Evolutionary conservation across 192 early-diverging fungal species (phyloP).

Genomic region (Backusella psychrophila): DNA sequence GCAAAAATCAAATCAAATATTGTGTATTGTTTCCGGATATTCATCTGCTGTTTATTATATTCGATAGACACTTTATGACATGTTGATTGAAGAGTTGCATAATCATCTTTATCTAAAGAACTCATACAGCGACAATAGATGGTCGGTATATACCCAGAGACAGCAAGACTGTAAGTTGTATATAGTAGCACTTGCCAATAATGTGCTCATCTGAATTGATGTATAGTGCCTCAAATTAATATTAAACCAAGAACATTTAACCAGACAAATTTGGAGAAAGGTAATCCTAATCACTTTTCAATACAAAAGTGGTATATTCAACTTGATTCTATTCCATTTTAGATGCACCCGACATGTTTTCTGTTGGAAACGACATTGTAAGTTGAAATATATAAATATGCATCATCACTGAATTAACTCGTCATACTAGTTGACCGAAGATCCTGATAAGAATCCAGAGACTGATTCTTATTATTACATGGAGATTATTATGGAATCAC

Average conservation of each 20-base stretch:
- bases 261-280: neutral
- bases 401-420: too few species aligned
- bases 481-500: slow-evolving; percentile 72
- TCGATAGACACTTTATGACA: slow-evolving; percentile 51
- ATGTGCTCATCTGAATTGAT: too few species aligned
- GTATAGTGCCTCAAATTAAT: slow-evolving; percentile 18
- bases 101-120: slow-evolving; percentile 79
- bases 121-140: slow-evolving; percentile 68
- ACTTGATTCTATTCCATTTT: neutral
- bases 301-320: too few species aligned
- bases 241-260: slow-evolving; percentile 25
- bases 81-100: slow-evolving; percentile 73
- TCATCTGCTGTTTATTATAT: neutral
- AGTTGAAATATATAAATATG: neutral
- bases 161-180: slow-evolving; percentile 48
- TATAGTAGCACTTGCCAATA: too few species aligned
- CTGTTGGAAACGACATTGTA: slow-evolving; percentile 51
- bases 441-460: slow-evolving; percentile 66
- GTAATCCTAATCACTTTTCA: neutral
- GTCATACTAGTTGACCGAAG: slow-evolving; percentile 48
- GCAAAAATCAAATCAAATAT: neutral
- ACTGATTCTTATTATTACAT: slow-evolving; percentile 76
- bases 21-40: too few species aligned
- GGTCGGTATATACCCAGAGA: slow-evolving; percentile 51
- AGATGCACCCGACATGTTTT: slow-evolving; percentile 25